Evolutionary conservation across 441 rosid species (phyloP).

Genomic region (Jatropha multifida): DNA sequence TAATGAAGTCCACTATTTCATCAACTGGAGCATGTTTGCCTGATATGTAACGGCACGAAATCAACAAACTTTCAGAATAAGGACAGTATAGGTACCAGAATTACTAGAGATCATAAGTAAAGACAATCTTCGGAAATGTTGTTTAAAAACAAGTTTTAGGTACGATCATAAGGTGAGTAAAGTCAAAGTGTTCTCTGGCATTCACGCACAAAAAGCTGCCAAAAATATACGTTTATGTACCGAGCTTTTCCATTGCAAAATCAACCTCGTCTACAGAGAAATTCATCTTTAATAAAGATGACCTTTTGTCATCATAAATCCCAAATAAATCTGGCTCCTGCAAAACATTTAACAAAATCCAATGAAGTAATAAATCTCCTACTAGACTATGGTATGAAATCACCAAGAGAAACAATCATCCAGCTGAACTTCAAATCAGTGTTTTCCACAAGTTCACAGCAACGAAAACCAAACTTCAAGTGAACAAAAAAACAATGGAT

Average conservation of each 20-base stretch:
- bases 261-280: constrained; percentile 65
- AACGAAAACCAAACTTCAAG: background rate
- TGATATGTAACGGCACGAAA: constrained; percentile 32
- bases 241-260: constrained; percentile 73
- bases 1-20: constrained; percentile 83
- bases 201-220: background rate
- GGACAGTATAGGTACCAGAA: background rate
- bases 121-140: too few relatives aligned
- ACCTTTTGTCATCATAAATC: constrained; percentile 46
- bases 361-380: background rate
- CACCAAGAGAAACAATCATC: constrained; percentile 1
- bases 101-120: background rate
- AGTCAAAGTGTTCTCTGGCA: background rate
- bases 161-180: background rate
- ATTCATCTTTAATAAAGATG: constrained; percentile 65
- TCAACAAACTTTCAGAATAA: constrained; percentile 6
- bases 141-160: background rate
- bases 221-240: constrained; percentile 36
- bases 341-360: constrained; percentile 15
- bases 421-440: constrained; percentile 1
- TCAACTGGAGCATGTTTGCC: constrained; percentile 58
- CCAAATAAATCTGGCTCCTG: constrained; percentile 69
- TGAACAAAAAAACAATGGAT: background rate
- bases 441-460: background rate
- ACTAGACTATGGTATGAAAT: background rate